These are phyloP conservation scores for Batrachochytrium dendrobatidis DNA, from an alignment of 371 early-diverging fungal genomes.

Conservation along the genomic window DNA sequence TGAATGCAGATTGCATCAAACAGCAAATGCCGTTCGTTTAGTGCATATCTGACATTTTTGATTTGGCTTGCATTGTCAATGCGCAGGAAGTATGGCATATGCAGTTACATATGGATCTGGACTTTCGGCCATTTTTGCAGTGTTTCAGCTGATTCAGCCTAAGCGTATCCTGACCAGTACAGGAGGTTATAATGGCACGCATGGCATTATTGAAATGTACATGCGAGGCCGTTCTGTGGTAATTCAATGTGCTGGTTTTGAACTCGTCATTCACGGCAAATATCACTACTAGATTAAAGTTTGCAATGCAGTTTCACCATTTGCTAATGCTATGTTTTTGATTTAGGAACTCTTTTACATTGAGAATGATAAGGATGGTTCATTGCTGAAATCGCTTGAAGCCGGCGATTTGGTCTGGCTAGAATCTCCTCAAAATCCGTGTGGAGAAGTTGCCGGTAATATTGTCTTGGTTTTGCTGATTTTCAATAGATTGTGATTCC, in stretches of 20 bases:
- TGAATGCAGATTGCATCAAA: not conserved
- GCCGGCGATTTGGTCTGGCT: slow-evolving; percentile 27
- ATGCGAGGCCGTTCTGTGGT: slow-evolving; percentile 14
- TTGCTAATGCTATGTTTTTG: not conserved
- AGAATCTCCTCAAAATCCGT: slow-evolving; percentile 37
- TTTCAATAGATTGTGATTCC: not conserved
- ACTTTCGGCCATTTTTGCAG: slow-evolving; percentile 31
- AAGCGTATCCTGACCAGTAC: slow-evolving; percentile 18
- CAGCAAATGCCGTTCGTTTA: not conserved
- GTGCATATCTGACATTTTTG: slow-evolving; percentile 1
- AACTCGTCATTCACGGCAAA: no score
- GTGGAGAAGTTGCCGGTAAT: slow-evolving; percentile 32
- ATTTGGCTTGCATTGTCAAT: not conserved
- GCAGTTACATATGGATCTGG: slow-evolving; percentile 41
- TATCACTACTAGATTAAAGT: no score
- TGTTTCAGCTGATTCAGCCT: slow-evolving; percentile 23
- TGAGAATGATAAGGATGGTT: slow-evolving; percentile 14
- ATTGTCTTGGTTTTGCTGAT: not conserved
- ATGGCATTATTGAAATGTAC: slow-evolving; percentile 19
- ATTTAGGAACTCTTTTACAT: slow-evolving; percentile 12
- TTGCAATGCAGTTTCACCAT: not conserved
- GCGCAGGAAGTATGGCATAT: slow-evolving; percentile 13
- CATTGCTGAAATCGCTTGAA: slow-evolving; percentile 2
- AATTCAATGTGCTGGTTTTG: not conserved
- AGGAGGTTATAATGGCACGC: slow-evolving; percentile 37